Evolutionary conservation across 257 asterid species (phyloP).

Genomic region (Lavandula angustifolia): DNA sequence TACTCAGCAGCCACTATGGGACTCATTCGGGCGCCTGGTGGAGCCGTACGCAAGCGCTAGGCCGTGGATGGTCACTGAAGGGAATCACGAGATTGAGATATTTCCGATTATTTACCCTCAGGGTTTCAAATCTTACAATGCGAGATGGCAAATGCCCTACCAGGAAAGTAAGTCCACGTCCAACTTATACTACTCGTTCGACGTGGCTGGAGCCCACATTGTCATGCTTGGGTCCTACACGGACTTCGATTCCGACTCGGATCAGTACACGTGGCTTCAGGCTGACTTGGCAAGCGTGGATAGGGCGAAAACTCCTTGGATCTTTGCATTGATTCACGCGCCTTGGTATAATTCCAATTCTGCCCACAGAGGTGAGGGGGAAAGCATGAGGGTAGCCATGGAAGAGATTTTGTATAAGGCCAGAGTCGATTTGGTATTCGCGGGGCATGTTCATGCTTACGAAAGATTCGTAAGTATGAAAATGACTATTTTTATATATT

Average conservation of each 20-base stretch:
- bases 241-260: conserved; percentile 54
- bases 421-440: conserved; percentile 59
- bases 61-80: conserved; percentile 94
- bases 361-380: conserved; percentile 86
- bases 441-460: conserved; percentile 88
- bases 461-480: conserved; percentile 73
- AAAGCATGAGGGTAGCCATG: conserved; percentile 69
- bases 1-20: conserved; percentile 74
- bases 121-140: conserved; percentile 69
- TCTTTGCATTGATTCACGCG: conserved; percentile 62
- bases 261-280: conserved; percentile 69
- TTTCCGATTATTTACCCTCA: conserved; percentile 60
- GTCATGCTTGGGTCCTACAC: conserved; percentile 82
- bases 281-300: conserved; percentile 55
- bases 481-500: neutral
- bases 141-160: conserved; percentile 81
- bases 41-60: conserved; percentile 66
- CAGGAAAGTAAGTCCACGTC: conserved; percentile 59
- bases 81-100: conserved; percentile 76
- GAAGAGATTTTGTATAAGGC: conserved; percentile 59
- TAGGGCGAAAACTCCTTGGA: conserved; percentile 66
- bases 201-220: conserved; percentile 59
- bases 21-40: conserved; percentile 77
- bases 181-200: conserved; percentile 74
- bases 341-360: conserved; percentile 83